Conservation (phyloP, 371 early-diverging fungal species). For the Mortierella sp. region DNA sequence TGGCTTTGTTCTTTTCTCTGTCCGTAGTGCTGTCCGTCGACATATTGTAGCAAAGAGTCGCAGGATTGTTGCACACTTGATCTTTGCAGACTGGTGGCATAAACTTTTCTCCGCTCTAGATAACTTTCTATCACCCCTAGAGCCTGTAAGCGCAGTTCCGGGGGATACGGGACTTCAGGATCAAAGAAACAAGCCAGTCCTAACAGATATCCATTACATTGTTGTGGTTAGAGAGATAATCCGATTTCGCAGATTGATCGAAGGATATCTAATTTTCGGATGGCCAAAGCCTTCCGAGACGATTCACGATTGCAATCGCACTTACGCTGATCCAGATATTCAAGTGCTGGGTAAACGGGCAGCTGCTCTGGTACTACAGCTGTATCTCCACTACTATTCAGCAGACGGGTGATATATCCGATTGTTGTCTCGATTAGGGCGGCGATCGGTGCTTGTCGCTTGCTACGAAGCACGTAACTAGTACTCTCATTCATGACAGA, state of each 20-base stretch:
- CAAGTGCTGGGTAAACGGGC: background rate
- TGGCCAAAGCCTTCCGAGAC: too few relatives aligned
- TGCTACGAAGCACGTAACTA: conserved; percentile 1
- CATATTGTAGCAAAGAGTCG: too few relatives aligned
- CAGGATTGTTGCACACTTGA: background rate
- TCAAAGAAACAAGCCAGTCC: conserved; percentile 24
- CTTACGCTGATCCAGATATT: conserved; percentile 36
- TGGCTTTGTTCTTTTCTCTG: background rate
- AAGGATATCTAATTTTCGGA: too few relatives aligned
- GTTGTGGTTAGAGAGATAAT: too few relatives aligned
- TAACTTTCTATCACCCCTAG: conserved; percentile 22
- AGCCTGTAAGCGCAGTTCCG: conserved; percentile 25
- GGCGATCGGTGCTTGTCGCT: conserved; percentile 9
- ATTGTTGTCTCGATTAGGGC: conserved; percentile 19
- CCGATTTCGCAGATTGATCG: too few relatives aligned
- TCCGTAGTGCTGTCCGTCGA: background rate
- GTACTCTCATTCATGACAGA: background rate
- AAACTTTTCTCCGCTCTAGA: background rate
- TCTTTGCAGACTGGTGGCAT: background rate
- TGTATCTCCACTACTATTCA: background rate
- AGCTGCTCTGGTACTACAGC: too few relatives aligned
- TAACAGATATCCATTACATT: too few relatives aligned
- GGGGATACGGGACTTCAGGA: conserved; percentile 9
- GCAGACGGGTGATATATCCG: conserved; percentile 16
- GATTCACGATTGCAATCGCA: too few relatives aligned